Evolutionary conservation across 1,284 basidiomycete species (phyloP).

Genomic region (Agroathelia rolfsii): DNA sequence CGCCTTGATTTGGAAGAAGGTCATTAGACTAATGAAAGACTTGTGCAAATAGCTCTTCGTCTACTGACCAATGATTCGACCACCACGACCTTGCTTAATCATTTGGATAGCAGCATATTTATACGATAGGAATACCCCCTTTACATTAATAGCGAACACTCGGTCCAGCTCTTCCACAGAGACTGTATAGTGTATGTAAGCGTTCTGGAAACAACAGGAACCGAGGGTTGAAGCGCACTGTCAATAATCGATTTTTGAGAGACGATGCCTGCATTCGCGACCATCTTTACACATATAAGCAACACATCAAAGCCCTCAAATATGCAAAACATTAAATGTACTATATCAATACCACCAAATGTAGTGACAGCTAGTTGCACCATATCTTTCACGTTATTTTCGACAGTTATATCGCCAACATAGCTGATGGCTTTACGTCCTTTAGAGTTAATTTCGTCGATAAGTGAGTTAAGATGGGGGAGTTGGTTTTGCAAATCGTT

Average conservation of each 20-base stretch:
- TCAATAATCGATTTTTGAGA: slow-evolving; percentile 22
- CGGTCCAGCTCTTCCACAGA: slow-evolving; percentile 10
- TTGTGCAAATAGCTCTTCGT: slow-evolving; percentile 1
- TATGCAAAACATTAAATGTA: slow-evolving; percentile 3
- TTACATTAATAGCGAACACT: slow-evolving; percentile 15
- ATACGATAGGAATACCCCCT: slow-evolving; percentile 19
- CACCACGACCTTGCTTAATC: slow-evolving; percentile 31
- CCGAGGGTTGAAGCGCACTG: slow-evolving; percentile 18
- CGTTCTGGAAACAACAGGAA: slow-evolving; percentile 1
- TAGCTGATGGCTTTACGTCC: slow-evolving; percentile 11
- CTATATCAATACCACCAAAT: slow-evolving; percentile 17
- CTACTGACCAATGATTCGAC: slow-evolving; percentile 27
- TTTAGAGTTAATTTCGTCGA: slow-evolving; percentile 11
- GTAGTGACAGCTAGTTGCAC: slow-evolving; percentile 22
- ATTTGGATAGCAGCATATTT: slow-evolving; percentile 29
- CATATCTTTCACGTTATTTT: slow-evolving; percentile 23
- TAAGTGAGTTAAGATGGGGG: slow-evolving; percentile 11
- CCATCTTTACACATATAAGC: slow-evolving; percentile 12
- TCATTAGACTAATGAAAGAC: not conserved
- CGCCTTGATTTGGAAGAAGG: not conserved
- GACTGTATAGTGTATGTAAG: slow-evolving; percentile 1
- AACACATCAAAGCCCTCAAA: not conserved
- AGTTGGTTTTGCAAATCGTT: slow-evolving; percentile 13
- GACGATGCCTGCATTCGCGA: slow-evolving; percentile 32
- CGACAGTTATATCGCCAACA: slow-evolving; percentile 19